Evolutionary conservation across 1,139 yeast genomes (phyloP).

Genomic region (Kodamaea alishanica): DNA sequence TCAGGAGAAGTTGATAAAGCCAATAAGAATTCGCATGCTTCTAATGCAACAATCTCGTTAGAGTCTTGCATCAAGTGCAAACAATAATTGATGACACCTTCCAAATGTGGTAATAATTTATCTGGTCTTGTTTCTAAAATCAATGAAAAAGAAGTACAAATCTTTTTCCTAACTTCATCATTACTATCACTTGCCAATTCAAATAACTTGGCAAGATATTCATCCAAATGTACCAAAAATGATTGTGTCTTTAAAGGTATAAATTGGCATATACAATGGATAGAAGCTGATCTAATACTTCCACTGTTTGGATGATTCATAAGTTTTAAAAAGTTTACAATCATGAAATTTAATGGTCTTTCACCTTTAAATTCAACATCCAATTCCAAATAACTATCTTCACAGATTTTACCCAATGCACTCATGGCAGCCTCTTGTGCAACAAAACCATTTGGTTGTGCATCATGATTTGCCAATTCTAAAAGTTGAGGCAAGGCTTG

Average conservation of each 20-base stretch:
- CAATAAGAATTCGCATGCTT: constrained; percentile 88
- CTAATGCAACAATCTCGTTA: constrained; percentile 76
- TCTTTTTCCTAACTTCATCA: constrained; percentile 62
- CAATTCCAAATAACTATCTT: constrained; percentile 62
- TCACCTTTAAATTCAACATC: constrained; percentile 64
- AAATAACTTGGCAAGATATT: constrained; percentile 61
- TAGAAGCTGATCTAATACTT: constrained; percentile 57
- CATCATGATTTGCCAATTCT: constrained; percentile 43
- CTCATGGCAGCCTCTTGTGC: constrained; percentile 68
- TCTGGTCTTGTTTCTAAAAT: constrained; percentile 79
- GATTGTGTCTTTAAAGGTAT: constrained; percentile 66
- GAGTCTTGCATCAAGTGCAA: constrained; percentile 69
- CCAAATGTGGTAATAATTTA: constrained; percentile 72
- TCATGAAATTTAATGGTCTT: constrained; percentile 64
- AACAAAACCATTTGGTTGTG: constrained; percentile 28
- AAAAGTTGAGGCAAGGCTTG: constrained; percentile 64
- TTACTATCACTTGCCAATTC: constrained; percentile 57
- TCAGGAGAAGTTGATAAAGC: constrained; percentile 59
- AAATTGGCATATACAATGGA: constrained; percentile 75
- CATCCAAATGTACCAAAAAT: constrained; percentile 62
- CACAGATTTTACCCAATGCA: constrained; percentile 84
- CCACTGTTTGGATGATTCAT: constrained; percentile 35
- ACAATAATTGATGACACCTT: constrained; percentile 81
- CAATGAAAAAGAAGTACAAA: constrained; percentile 75
- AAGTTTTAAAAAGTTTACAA: constrained; percentile 60